These are phyloP conservation scores for Xylariales sp. DNA, from an alignment of 2,329 filamentous ascomycete species.

Conservation along the genomic window DNA sequence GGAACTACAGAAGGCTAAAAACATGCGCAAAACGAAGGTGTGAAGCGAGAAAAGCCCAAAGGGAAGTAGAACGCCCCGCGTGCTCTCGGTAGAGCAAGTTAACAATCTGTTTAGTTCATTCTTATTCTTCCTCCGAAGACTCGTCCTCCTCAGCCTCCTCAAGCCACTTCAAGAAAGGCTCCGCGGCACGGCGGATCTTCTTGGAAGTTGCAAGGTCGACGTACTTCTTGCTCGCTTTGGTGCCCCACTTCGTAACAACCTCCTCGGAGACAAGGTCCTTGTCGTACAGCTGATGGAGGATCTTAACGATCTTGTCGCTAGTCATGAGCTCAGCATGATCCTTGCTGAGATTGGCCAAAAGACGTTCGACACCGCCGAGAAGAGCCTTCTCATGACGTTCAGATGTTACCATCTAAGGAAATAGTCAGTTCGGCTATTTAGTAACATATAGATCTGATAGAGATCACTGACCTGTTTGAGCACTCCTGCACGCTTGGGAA, in stretches of 20 bases:
- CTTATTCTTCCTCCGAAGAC: constrained; percentile 67
- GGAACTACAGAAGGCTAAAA: background rate
- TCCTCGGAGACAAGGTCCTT: constrained; percentile 91
- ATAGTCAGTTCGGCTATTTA: constrained; percentile 46
- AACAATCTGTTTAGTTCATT: background rate
- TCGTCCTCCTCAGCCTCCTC: constrained; percentile 85
- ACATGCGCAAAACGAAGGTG: constrained; percentile 24
- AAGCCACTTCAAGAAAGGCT: constrained; percentile 95
- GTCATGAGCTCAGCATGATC: constrained; percentile 79
- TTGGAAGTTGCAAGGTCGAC: constrained; percentile 88
- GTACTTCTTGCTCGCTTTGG: constrained; percentile 98
- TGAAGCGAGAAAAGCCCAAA: constrained; percentile 14
- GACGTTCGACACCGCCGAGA: constrained; percentile 93
- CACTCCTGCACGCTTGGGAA: constrained; percentile 83
- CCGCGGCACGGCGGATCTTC: constrained; percentile 94
- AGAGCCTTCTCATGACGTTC: constrained; percentile 97
- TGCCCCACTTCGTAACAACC: constrained; percentile 88
- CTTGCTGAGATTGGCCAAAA: constrained; percentile 77
- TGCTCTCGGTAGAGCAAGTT: constrained; percentile 1
- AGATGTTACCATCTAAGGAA: constrained; percentile 78
- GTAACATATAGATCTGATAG: background rate
- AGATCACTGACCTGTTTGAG: constrained; percentile 79
- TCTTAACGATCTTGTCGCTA: constrained; percentile 80
- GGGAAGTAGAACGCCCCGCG: constrained; percentile 1
- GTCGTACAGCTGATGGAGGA: constrained; percentile 91